Evolutionary conservation across 2,329 filamentous ascomycete species (phyloP).

Genomic region (Akanthomyces lecanii): DNA sequence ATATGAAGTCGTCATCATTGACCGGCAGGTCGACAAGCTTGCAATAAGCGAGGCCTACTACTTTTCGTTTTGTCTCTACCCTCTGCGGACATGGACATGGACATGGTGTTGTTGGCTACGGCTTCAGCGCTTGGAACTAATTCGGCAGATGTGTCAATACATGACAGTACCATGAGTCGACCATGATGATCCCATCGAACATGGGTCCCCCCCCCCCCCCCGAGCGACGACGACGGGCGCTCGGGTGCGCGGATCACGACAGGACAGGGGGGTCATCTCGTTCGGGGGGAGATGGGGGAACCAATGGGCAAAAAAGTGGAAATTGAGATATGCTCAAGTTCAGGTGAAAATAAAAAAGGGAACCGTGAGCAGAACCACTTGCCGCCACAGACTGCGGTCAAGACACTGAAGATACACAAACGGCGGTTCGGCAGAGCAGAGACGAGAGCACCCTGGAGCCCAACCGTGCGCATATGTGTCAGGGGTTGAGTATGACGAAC

Average conservation of each 20-base stretch:
- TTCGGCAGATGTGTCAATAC: no score
- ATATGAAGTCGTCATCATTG: neutral
- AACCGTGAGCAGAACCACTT: neutral
- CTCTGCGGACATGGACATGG: no score
- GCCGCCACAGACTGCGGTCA: neutral
- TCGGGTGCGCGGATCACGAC: constrained; percentile 1
- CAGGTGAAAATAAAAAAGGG: neutral
- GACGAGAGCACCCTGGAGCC: neutral
- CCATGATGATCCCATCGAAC: no score
- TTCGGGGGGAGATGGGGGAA: neutral
- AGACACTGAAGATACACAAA: neutral
- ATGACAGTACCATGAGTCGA: neutral
- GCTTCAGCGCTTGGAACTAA: no score
- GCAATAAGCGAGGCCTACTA: no score
- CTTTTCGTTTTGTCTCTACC: no score
- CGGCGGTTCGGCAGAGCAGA: neutral
- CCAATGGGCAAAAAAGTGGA: neutral
- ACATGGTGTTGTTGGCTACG: no score
- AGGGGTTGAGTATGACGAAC: neutral
- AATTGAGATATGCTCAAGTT: neutral
- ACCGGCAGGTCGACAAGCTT: no score
- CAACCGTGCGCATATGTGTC: neutral
- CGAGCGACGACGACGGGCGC: neutral
- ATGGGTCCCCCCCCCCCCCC: neutral
- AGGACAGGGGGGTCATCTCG: neutral